These are phyloP conservation scores for Diaporthe vaccinii DNA, from an alignment of 2,329 filamentous ascomycete species.

Conservation along the genomic window DNA sequence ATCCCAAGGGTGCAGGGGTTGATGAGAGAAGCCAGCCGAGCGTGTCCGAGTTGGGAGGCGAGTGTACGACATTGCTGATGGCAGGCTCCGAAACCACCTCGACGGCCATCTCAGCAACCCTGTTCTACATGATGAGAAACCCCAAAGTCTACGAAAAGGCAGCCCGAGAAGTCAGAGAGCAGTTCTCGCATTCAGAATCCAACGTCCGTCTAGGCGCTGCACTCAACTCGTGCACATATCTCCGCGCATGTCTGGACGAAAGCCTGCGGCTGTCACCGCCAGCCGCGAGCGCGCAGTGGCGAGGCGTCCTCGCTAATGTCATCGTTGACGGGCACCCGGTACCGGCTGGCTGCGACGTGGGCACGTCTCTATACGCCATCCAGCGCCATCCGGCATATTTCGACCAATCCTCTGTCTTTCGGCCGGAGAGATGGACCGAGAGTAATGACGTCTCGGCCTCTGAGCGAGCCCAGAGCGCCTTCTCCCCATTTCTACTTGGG, in stretches of 20 bases:
- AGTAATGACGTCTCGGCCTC: not conserved
- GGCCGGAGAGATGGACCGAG: constrained; percentile 14
- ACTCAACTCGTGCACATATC: constrained; percentile 22
- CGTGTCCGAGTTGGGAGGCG: not conserved
- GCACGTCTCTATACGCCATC: not conserved
- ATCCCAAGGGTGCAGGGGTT: not conserved
- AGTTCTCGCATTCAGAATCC: not conserved
- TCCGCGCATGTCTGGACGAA: constrained; percentile 16
- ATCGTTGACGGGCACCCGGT: not conserved
- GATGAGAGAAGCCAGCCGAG: not conserved
- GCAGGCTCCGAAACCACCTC: constrained; percentile 23
- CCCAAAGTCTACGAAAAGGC: constrained; percentile 6
- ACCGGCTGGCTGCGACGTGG: constrained; percentile 13
- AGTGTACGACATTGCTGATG: constrained; percentile 17
- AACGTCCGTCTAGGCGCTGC: constrained; percentile 7
- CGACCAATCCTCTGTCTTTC: not conserved
- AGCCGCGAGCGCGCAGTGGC: constrained; percentile 15
- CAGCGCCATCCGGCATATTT: constrained; percentile 11
- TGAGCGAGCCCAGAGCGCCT: constrained; percentile 12
- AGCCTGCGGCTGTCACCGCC: constrained; percentile 20
- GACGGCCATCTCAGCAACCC: constrained; percentile 8
- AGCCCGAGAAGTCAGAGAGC: not conserved
- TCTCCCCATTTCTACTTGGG: not conserved
- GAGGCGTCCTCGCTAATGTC: constrained; percentile 2
- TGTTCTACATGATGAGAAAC: constrained; percentile 23